Conservation (phyloP, 495 filamentous ascomycete genomes). For the Daldinia concentrica region DNA sequence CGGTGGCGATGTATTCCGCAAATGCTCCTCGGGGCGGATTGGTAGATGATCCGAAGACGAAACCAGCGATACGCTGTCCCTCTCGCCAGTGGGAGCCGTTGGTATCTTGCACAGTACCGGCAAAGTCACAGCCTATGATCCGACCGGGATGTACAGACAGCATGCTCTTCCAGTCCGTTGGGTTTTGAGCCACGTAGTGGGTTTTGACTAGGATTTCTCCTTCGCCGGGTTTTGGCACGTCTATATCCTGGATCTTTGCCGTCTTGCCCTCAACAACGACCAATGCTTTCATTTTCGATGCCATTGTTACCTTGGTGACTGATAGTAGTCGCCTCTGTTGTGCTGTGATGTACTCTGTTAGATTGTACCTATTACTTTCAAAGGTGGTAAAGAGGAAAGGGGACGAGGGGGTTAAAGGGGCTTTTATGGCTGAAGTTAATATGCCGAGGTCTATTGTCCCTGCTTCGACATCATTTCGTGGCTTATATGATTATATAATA, state of each 20-base stretch:
- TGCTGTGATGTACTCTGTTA: not conserved
- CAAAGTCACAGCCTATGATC: conserved; percentile 65
- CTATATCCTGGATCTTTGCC: conserved; percentile 31
- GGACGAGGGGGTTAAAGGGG: not conserved
- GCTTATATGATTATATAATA: not conserved
- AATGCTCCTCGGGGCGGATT: conserved; percentile 30
- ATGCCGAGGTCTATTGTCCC: not conserved
- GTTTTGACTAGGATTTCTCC: conserved; percentile 42
- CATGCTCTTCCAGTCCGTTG: conserved; percentile 43
- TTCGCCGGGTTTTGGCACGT: conserved; percentile 22
- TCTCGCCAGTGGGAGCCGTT: conserved; percentile 57
- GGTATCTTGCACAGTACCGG: conserved; percentile 62
- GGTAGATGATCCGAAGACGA: conserved; percentile 34
- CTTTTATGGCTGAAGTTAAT: not conserved
- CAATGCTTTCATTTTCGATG: conserved; percentile 40
- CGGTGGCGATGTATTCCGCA: conserved; percentile 54
- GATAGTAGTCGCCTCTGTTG: not conserved
- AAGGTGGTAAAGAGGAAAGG: not conserved
- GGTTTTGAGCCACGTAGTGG: conserved; percentile 41
- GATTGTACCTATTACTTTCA: no score
- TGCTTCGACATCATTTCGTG: not conserved
- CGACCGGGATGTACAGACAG: conserved; percentile 45
- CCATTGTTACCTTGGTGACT: not conserved
- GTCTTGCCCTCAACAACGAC: conserved; percentile 29
- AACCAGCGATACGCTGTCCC: conserved; percentile 44